Evolutionary conservation across 306 rosid genomes (phyloP), one percentile per base, ranked within the genome.

Genomic region (Begonia loranthoides): DNA sequence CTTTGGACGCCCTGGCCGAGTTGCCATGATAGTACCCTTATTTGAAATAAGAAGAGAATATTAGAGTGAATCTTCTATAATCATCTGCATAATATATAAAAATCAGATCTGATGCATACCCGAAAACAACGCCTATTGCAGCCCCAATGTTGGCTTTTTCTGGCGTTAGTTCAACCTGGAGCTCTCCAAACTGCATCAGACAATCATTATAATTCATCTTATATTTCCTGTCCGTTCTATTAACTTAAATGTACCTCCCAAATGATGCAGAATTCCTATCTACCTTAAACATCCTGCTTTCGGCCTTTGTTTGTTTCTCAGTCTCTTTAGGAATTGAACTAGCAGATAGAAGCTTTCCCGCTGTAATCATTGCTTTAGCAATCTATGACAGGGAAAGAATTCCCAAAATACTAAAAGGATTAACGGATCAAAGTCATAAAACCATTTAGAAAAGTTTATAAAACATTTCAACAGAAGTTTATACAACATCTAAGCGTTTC

Each of bases 81-180:
- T 28, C 36, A 4, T 28, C 36, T 28, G 36, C 9, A 7, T 28
- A 28, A 28, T 28, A 28, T 8, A 28, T 28, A 7, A 0, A 28
- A 28, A 28, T 28, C 9, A 7, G 9, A 41, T 10, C n/a, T 7
- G 54, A 45, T 51, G 45, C 7, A 33, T 73, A 85, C 97, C 85
- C 95, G 33, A 89, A 89, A 39, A 66, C 78, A 17, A 85, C 0
- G 63, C 72, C 69, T 50, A 89, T 63, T 44, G 57, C 66, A n/a
- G 82, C 95, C 13, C 95, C 97, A 15, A 78, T 63, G 60, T 61
- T 65, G 57, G 95, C 94, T 43, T 89, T 89, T 10, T 69, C 82
- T 28, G 90, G 58, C 5, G 95, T 89, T 56, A 85, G 44, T 70
- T 79, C 97, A 12, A 89, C 78, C 69, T 89, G 97, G 70, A 89